A percentile compares a stretch with the other conserved stretches of the same genome.
Conservation (phyloP, 768 basidiomycete species). For the Psilocybe tampanensis region DNA sequence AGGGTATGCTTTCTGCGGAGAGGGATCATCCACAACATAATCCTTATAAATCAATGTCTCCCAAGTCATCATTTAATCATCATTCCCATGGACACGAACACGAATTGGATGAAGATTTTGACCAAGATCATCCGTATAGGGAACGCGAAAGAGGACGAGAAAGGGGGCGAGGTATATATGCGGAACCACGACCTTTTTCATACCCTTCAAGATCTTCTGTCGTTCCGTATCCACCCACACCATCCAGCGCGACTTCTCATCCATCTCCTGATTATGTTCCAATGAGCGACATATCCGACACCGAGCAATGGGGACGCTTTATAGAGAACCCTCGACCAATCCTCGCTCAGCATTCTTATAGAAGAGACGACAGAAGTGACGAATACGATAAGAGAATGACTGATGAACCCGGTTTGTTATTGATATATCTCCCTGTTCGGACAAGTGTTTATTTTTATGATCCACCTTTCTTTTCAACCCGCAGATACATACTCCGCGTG, state of each 20-base stretch:
- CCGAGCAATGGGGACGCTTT: too few species aligned
- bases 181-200: neutral
- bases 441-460: neutral
- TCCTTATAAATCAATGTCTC: too few species aligned
- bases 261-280: slow-evolving; percentile 18
- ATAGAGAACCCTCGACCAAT: too few species aligned
- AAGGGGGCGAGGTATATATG: slow-evolving; percentile 5
- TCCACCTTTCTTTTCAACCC: too few species aligned
- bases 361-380: slow-evolving; percentile 13
- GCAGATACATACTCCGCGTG: too few species aligned
- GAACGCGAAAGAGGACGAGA: slow-evolving; percentile 12
- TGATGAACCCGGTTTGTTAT: neutral
- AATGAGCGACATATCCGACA: slow-evolving; percentile 13
- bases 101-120: too few species aligned
- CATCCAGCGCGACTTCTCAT: slow-evolving; percentile 10
- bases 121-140: too few species aligned
- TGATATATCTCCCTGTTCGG: neutral
- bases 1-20: too few species aligned
- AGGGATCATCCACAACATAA: too few species aligned
- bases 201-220: neutral
- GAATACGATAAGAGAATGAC: slow-evolving; percentile 18
- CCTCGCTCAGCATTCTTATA: slow-evolving; percentile 21
- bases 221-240: neutral
- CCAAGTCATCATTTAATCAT: too few species aligned
- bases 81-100: too few species aligned